Percentiles rank a stretch among this genome's conserved stretches.
phyloP scores from a whole-genome alignment of 768 basidiomycete species.

The Daedaleopsis sinensis region DNA sequence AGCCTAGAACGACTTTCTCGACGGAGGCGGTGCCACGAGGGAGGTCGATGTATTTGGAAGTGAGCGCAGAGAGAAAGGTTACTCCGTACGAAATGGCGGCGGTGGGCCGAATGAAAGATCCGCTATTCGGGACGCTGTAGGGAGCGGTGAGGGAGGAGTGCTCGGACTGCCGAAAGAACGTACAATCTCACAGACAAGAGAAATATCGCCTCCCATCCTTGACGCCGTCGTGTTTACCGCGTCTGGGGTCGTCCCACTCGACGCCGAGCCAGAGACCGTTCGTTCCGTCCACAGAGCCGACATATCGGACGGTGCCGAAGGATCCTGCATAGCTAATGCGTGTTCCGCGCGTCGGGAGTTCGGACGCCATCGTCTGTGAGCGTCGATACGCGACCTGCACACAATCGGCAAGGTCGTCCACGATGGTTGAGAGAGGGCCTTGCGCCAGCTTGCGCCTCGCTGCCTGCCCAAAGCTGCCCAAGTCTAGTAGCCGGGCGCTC shows the following conservation, averaged over 20 bases:
- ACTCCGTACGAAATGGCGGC: conserved; percentile 58
- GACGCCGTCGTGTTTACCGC: conserved; percentile 87
- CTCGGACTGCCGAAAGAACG: conserved; percentile 24
- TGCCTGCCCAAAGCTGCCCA: not conserved
- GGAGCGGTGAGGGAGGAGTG: conserved; percentile 5
- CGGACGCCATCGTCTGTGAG: not conserved
- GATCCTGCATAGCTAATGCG: conserved; percentile 58
- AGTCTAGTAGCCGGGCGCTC: too few relatives aligned
- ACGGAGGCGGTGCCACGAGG: conserved; percentile 52
- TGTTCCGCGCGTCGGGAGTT: conserved; percentile 46
- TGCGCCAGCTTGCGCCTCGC: not conserved
- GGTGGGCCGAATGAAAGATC: conserved; percentile 82
- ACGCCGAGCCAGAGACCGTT: conserved; percentile 88
- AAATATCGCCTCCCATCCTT: conserved; percentile 84
- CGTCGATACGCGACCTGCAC: not conserved
- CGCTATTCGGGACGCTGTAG: conserved; percentile 59
- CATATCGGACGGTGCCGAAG: conserved; percentile 71
- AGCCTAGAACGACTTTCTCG: conserved; percentile 75
- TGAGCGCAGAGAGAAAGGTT: conserved; percentile 76
- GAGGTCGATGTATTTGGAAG: conserved; percentile 75
- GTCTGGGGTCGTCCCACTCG: conserved; percentile 87
- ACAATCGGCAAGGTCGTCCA: not conserved
- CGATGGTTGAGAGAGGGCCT: not conserved
- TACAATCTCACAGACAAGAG: conserved; percentile 58
- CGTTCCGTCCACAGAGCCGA: conserved; percentile 65